A percentile compares a stretch with the other conserved stretches of the same genome.
Evolutionary conservation across 805 yeast species (phyloP).

Genomic region (Nakazawaea molendinolei): DNA sequence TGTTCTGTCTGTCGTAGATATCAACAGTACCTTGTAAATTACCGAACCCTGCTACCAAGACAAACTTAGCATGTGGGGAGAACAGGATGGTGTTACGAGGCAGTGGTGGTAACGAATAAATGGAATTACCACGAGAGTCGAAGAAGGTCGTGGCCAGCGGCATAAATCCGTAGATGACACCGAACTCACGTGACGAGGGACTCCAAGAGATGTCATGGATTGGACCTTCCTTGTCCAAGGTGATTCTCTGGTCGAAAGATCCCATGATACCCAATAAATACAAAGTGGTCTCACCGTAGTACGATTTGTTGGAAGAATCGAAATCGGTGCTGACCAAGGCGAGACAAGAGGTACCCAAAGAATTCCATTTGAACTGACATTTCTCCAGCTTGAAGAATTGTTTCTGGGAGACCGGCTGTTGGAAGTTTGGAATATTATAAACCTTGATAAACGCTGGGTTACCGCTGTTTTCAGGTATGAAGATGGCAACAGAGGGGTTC

Average conservation of each 20-base stretch:
- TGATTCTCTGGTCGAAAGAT: constrained; percentile 81
- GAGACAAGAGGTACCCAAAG: constrained; percentile 86
- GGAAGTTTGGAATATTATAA: constrained; percentile 70
- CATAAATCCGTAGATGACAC: constrained; percentile 96
- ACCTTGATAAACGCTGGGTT: constrained; percentile 86
- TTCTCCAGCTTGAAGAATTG: constrained; percentile 93
- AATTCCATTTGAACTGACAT: constrained; percentile 90
- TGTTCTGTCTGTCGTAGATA: constrained; percentile 84
- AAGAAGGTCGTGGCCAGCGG: constrained; percentile 94
- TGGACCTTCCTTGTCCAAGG: constrained; percentile 89
- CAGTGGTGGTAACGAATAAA: constrained; percentile 76
- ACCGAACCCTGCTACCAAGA: constrained; percentile 95
- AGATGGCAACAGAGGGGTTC: constrained; percentile 85
- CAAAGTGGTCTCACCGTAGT: constrained; percentile 93
- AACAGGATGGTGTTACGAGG: constrained; percentile 86
- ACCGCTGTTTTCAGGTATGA: constrained; percentile 80
- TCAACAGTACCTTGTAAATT: constrained; percentile 96
- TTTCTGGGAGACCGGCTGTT: constrained; percentile 76
- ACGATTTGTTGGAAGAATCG: constrained; percentile 87
- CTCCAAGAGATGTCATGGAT: constrained; percentile 98
- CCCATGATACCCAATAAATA: constrained; percentile 91
- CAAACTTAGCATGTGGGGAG: constrained; percentile 90
- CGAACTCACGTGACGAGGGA: constrained; percentile 93
- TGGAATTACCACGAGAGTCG: constrained; percentile 86
- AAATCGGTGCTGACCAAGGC: constrained; percentile 95